Base-by-base conservation (phyloP, 1,284 basidiomycete species). In the Leccinum proliferum region DNA sequence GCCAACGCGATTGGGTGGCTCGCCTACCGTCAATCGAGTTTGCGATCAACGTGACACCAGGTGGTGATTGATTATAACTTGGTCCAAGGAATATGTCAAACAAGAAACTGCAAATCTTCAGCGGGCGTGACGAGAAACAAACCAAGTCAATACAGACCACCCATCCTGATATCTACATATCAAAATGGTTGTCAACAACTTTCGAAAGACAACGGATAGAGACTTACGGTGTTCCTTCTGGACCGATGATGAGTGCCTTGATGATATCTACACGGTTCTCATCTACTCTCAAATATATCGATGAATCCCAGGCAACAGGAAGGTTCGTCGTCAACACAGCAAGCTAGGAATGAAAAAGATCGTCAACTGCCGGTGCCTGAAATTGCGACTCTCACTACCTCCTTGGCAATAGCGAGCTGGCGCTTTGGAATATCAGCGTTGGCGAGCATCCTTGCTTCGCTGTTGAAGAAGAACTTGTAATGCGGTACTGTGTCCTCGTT, bases 81-180 rank as follows among this genome's bases (percentile, higher is more conserved):
- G 87, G 81, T 6, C 90, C 93, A 2, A 97, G 81, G 77, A 95
- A 95, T 61, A 96, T 93, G 76, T 97, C 94, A 69, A 96, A 96
- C 56, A 95, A 71, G 73, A 79, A 87, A 69, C 85, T 85, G 65
- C 70, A 66, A 69, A 74, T 18, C 60, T 57, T 68, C 68, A 75
- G 63, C 60, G 1, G 9, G 50, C 57, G 57, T 50, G 34, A 63
- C 59, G 12, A 60, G 14, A 53, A 32, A 59, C 60, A 35, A 12
- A 57, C 21, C 29, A 46, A 50, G 50, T 59, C 11, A 61, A 34
- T 61, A 73, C 84, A 66, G 70, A 90, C 90, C 91, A 92, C 73
- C 91, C 91, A 70, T 93, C 92, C 66, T 92, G 80, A 72, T 93
- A 92, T 53, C 90, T 92, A 65, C 15, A 50, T 14, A 18, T 43